A percentile compares a stretch with the other conserved stretches of the same genome.
Conservation (phyloP, 805 yeast genomes). For the Ogataea nakhonphanomensis region DNA sequence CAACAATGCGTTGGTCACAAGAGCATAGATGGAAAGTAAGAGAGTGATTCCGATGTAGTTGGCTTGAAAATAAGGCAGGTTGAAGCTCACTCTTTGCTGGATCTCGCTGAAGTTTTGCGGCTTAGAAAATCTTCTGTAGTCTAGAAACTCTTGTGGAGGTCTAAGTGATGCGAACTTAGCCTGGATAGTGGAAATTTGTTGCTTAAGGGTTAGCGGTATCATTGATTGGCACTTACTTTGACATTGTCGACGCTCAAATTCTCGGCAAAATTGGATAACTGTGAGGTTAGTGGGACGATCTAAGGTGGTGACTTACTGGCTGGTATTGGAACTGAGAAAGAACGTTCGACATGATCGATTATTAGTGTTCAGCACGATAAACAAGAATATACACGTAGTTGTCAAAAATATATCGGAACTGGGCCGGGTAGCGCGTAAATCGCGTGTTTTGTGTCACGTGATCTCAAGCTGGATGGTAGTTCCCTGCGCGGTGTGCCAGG, state of each 20-base stretch:
- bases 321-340: constrained; percentile 37
- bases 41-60: constrained; percentile 77
- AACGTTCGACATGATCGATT: constrained; percentile 22
- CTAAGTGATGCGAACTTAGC: constrained; percentile 65
- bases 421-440: constrained; percentile 8
- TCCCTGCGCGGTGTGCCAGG: constrained; percentile 33
- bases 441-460: constrained; percentile 2
- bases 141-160: constrained; percentile 93
- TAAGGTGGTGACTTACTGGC: constrained; percentile 34
- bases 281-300: constrained; percentile 12
- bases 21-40: constrained; percentile 74
- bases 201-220: constrained; percentile 6
- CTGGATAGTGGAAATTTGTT: constrained; percentile 47
- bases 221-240: constrained; percentile 27
- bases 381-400: constrained; percentile 12
- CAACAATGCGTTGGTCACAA: constrained; percentile 79
- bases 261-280: constrained; percentile 44
- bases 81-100: constrained; percentile 84
- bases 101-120: constrained; percentile 87
- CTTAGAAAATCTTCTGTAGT: constrained; percentile 81
- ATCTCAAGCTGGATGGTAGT: constrained; percentile 22
- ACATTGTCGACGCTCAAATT: constrained; percentile 48
- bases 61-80: constrained; percentile 81
- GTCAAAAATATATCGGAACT: constrained; percentile 4
- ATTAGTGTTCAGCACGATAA: too few species aligned